A percentile compares a stretch with the other conserved stretches of the same genome.
Conservation (phyloP, 495 filamentous ascomycete species). For the Hypoxylon intermedium region DNA sequence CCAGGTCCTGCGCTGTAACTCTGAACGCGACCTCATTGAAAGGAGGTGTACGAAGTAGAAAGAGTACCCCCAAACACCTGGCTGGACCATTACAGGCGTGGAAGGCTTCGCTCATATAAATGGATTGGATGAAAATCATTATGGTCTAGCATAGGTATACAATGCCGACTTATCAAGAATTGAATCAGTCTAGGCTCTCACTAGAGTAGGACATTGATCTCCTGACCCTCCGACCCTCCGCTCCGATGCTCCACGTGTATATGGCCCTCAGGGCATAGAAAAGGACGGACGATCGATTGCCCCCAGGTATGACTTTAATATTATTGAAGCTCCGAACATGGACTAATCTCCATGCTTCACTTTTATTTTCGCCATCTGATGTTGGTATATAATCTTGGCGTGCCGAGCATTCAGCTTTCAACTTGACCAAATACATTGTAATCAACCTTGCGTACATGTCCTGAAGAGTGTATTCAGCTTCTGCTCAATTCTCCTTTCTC, state of each 20-base stretch:
- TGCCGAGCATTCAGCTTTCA: not conserved
- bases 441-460: not conserved
- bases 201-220: not conserved
- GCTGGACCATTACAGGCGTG: no score
- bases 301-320: not conserved
- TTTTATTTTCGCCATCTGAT: not conserved
- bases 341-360: not conserved
- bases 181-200: not conserved
- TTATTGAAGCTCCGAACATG: not conserved
- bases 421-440: not conserved
- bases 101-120: no score
- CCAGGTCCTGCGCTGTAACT: no score
- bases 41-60: no score
- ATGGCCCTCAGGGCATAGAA: not conserved
- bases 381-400: not conserved
- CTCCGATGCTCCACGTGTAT: conserved; percentile 7
- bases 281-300: conserved; percentile 3
- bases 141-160: not conserved
- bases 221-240: conserved; percentile 25
- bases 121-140: no score
- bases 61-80: no score
- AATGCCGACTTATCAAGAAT: not conserved
- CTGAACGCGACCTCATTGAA: no score
- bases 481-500: not conserved
- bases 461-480: not conserved